These are phyloP conservation scores for Cryptosporidium tyzzeri DNA, from an alignment of 169 alveolate species.

Conservation along the genomic window DNA sequence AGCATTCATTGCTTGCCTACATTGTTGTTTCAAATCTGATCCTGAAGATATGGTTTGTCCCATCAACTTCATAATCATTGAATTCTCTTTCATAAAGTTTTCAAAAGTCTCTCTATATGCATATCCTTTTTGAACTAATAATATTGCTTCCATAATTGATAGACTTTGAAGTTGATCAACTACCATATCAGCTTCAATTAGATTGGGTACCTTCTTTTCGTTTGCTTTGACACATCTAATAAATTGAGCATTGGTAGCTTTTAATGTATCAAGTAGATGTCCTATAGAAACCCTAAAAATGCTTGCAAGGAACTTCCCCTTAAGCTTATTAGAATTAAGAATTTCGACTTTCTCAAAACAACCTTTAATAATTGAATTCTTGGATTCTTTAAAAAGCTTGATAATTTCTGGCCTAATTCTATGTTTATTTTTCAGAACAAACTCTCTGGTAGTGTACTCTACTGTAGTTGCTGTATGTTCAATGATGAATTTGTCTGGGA, in stretches of 20 bases:
- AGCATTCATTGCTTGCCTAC: slow-evolving; percentile 77
- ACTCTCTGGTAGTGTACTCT: slow-evolving; percentile 78
- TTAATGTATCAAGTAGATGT: slow-evolving; percentile 70
- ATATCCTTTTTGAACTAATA: slow-evolving; percentile 66
- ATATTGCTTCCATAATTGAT: slow-evolving; percentile 71
- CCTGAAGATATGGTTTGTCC: slow-evolving; percentile 75
- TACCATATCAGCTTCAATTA: slow-evolving; percentile 72
- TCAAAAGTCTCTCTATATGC: slow-evolving; percentile 78
- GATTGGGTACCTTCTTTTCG: slow-evolving; percentile 60
- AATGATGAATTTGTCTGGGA: slow-evolving; percentile 59
- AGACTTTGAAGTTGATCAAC: slow-evolving; percentile 70
- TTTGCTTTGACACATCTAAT: slow-evolving; percentile 75
- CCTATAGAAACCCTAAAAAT: slow-evolving; percentile 79
- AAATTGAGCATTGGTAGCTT: slow-evolving; percentile 79
- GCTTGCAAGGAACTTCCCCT: slow-evolving; percentile 80
- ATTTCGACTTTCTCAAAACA: slow-evolving; percentile 78
- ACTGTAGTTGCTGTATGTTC: slow-evolving; percentile 81
- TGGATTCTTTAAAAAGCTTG: slow-evolving; percentile 73
- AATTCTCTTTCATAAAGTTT: slow-evolving; percentile 76
- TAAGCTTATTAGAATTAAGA: slow-evolving; percentile 77
- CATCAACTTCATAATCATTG: slow-evolving; percentile 76
- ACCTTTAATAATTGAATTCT: slow-evolving; percentile 44
- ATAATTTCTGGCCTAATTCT: slow-evolving; percentile 78
- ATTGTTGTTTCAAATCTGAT: slow-evolving; percentile 53
- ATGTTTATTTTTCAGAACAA: slow-evolving; percentile 79